Base-by-base conservation (phyloP, 331 rosid species). In the Malus hybrid region DNA sequence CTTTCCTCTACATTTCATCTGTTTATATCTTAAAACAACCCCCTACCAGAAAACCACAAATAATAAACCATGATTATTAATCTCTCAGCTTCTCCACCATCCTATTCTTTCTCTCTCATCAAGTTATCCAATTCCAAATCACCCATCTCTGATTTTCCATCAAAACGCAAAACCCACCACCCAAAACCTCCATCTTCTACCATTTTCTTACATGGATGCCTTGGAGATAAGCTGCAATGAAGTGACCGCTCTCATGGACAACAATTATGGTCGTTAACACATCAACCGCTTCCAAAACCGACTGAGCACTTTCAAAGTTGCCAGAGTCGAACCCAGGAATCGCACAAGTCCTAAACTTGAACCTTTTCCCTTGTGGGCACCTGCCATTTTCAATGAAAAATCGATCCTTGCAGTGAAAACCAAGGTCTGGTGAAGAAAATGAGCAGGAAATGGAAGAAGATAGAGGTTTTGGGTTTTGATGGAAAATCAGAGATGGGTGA, bases 161-260 rank as follows among this genome's bases (percentile, higher is more conserved):
- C 75, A 0, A 93, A 75, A 56, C 58, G 82, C 76, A 89, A 75
- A 79, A 66, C 91, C 86, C 90, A 81, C 73, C 86, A 85, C 72
- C 70, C 91, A 46, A 89, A 84, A 80, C 71, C 93, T n/a, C 70
- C 46, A n/a, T 63, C 83, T 61, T 77, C 79, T 53, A 75, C 87
- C 42, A 1, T 65, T 93, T 91, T 84, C 97, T 93, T 82, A 91
- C 93, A 80, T 84, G 93, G 72, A 93, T 93, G 10, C 98, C 98
- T 74, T 90, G 98, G 28, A 93, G 88, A 83, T 72, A 80, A 67
- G 97, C 97, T 70, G 98, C 98, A 68, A 93, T 91, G 71, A 93
- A 93, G 73, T 93, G 98, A 20, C 98, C 98, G 63, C 93, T 86
- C 79, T 93, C 98, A 74, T 91, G 98, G 80, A 89, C 98, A 70